Conservation (phyloP, 75 land plant genomes). For the Ceratopteris richardii region DNA sequence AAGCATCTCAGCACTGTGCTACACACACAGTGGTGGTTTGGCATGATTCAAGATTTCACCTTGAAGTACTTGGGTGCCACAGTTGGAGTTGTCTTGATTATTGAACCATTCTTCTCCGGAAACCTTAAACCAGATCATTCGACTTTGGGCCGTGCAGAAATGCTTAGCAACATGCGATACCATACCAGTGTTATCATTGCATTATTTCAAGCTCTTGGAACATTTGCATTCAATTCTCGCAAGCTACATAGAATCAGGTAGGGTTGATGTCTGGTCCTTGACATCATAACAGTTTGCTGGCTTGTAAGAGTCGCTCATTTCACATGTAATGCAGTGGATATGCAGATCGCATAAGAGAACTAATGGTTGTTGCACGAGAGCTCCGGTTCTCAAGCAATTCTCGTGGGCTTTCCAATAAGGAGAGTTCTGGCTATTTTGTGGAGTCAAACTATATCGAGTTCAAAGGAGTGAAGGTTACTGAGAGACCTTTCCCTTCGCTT, state of each 20-base stretch:
- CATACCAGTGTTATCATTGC: conserved; percentile 97
- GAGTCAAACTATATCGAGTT: conserved; percentile 92
- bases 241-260: conserved; percentile 84
- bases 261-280: background rate
- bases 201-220: conserved; percentile 93
- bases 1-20: conserved; percentile 68
- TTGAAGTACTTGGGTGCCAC: conserved; percentile 97
- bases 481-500: background rate
- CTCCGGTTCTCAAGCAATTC: conserved; percentile 41
- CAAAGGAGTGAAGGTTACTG: conserved; percentile 77
- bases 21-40: conserved; percentile 99
- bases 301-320: too few relatives aligned
- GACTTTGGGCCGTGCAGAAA: conserved; percentile 83
- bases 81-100: conserved; percentile 83
- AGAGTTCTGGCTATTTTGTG: conserved; percentile 53
- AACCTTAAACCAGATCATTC: conserved; percentile 77
- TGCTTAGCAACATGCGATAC: conserved; percentile 94
- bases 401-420: conserved; percentile 34
- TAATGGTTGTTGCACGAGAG: conserved; percentile 72
- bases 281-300: too few relatives aligned
- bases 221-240: conserved; percentile 79
- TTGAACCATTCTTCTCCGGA: conserved; percentile 96
- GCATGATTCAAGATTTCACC: conserved; percentile 95
- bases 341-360: conserved; percentile 93
- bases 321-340: conserved; percentile 89